Conservation (phyloP, 495 filamentous ascomycete species). For the Copromyces sp. region DNA sequence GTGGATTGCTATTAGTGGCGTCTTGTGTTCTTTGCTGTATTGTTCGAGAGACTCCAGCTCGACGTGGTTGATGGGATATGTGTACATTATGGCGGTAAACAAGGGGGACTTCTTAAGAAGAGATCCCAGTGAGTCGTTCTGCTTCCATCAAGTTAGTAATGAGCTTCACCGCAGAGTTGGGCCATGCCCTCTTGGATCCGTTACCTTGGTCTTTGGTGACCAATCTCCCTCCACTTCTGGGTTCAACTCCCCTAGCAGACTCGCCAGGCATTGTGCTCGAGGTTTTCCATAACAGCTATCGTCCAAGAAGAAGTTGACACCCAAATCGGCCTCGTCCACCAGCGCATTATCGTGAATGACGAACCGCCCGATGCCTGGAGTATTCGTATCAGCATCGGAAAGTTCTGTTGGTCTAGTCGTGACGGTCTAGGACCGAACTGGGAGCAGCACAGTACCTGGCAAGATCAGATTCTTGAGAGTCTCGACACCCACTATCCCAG, state of each 20-base stretch:
- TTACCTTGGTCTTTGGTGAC: slow-evolving; percentile 35
- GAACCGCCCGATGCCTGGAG: slow-evolving; percentile 76
- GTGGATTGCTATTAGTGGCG: slow-evolving; percentile 73
- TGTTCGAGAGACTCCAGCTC: slow-evolving; percentile 47
- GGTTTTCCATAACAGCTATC: slow-evolving; percentile 64
- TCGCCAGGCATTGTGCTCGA: slow-evolving; percentile 69
- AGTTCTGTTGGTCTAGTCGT: neutral
- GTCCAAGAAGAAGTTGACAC: slow-evolving; percentile 94
- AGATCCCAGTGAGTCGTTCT: slow-evolving; percentile 20
- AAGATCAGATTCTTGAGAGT: slow-evolving; percentile 93
- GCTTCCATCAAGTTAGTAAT: slow-evolving; percentile 6
- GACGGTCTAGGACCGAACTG: neutral
- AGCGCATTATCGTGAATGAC: slow-evolving; percentile 75
- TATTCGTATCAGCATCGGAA: neutral
- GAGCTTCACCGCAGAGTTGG: neutral
- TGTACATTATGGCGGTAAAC: slow-evolving; percentile 68
- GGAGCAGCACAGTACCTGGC: slow-evolving; percentile 42
- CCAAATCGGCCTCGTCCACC: slow-evolving; percentile 75
- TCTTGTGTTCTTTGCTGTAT: slow-evolving; percentile 48
- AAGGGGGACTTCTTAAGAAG: slow-evolving; percentile 35
- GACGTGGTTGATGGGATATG: slow-evolving; percentile 53
- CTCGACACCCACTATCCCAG: slow-evolving; percentile 79
- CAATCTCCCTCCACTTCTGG: slow-evolving; percentile 79
- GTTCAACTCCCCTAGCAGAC: slow-evolving; percentile 77
- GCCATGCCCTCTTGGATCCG: neutral